phyloP scores from a whole-genome alignment of 1,284 basidiomycete species.

The Apiotrichum siamense region DNA sequence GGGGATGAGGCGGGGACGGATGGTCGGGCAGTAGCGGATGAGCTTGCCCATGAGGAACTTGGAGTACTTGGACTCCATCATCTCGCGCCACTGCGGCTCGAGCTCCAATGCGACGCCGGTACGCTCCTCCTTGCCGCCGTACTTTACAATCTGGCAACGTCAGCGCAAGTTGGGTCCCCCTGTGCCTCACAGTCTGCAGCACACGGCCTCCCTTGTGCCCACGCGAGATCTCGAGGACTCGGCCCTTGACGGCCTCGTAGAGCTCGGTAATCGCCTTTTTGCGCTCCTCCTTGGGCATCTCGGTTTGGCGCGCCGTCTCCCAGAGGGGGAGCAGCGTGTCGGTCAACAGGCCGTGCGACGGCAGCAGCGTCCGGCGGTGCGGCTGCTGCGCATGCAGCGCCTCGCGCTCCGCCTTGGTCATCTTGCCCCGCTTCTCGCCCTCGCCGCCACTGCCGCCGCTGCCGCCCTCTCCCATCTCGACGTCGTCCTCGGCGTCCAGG shows the following conservation, averaged over 20 bases:
- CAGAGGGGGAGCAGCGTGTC: conserved; percentile 65
- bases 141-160: conserved; percentile 69
- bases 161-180: neutral
- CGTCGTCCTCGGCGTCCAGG: conserved; percentile 10
- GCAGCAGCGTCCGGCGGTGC: conserved; percentile 62
- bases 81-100: conserved; percentile 66
- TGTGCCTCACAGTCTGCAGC: conserved; percentile 60
- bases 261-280: conserved; percentile 64
- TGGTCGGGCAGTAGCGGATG: conserved; percentile 64
- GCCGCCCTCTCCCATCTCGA: conserved; percentile 20
- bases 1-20: conserved; percentile 59
- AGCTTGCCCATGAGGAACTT: conserved; percentile 85
- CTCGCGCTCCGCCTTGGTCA: conserved; percentile 36
- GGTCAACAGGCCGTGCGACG: conserved; percentile 63
- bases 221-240: conserved; percentile 73
- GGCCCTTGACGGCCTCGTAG: conserved; percentile 67
- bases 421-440: conserved; percentile 28
- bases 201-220: conserved; percentile 87
- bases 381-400: conserved; percentile 45
- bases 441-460: conserved; percentile 10
- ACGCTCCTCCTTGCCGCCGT: conserved; percentile 69
- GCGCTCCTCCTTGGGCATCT: conserved; percentile 63
- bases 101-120: conserved; percentile 73
- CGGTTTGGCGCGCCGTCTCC: conserved; percentile 71
- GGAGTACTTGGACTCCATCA: conserved; percentile 80